Base-by-base conservation (phyloP, 2,329 filamentous ascomycete species). In the Knufia fluminis region DNA sequence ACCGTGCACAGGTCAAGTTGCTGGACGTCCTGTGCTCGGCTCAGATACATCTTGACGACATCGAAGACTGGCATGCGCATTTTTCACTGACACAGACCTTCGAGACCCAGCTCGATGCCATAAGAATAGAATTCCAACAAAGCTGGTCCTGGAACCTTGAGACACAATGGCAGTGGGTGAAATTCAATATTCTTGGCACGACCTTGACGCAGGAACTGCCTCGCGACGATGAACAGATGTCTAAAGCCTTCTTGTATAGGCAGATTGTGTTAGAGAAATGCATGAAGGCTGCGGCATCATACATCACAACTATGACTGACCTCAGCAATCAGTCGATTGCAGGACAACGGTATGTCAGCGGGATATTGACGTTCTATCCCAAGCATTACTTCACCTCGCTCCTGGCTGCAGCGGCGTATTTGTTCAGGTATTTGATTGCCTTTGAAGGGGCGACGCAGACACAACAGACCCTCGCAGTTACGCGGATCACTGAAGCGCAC, bases 291-390 rank as follows among this genome's bases (percentile, higher is more conserved):
- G 39, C 39, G 23, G 19, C 39, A 8, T 42, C 16, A 22, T 22
- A 14, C 36, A 42, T 17, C 16, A 48, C 39, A 26, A 32, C 8
- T n/a, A n/a, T n/a, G 24, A 28, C 35, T 9, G 17, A 26, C 19
- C 19, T 41, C 24, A 40, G 22, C 36, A 42, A 20, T 31, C 36
- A 8, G 8, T 6, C 10, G 17, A 48, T 28, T 32, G 36, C 24
- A 42, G 33, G 33, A 9, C 22, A 31, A n/a, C n/a, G n/a, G n/a
- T n/a, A n/a, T n/a, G n/a, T 23, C 14, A 20, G 28, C 24, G 46
- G 46, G 16, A 32, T 42, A 4, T 22, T 48, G 19, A 40, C 46
- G 16, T 48, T 48, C 46, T n/a, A 41, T n/a, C 26, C 46, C 46
- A 26, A 48, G 22, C 33, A 26, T 42, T 23, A 48, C 46, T 26